A percentile compares a stretch with the other conserved stretches of the same genome.
Evolutionary conservation across 257 asterid species (phyloP).

Genomic region (Lithospermum erythrorhizon): DNA sequence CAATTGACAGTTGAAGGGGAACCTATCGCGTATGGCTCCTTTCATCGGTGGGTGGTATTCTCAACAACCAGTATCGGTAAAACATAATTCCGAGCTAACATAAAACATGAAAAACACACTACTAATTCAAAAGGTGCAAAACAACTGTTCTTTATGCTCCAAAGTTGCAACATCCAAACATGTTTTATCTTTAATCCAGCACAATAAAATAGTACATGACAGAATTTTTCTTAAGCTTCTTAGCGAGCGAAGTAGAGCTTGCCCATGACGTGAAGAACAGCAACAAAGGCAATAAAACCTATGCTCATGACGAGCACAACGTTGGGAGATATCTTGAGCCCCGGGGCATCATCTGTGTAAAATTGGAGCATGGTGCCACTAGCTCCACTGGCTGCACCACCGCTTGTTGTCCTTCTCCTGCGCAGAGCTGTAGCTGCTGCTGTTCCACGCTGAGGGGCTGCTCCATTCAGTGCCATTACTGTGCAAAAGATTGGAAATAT

Average conservation of each 20-base stretch:
- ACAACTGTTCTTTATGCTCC: too few relatives aligned
- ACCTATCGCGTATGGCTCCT: too few relatives aligned
- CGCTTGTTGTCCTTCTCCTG: slow-evolving; percentile 38
- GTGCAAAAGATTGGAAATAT: not conserved
- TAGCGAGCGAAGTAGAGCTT: slow-evolving; percentile 54
- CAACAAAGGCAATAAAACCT: slow-evolving; percentile 59
- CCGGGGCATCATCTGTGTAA: slow-evolving; percentile 67
- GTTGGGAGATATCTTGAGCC: slow-evolving; percentile 56
- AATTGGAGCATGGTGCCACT: slow-evolving; percentile 67
- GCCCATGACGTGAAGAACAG: slow-evolving; percentile 57
- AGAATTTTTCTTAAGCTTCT: slow-evolving; percentile 20
- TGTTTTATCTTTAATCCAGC: not conserved
- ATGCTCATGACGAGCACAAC: slow-evolving; percentile 65
- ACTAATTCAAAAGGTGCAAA: too few relatives aligned
- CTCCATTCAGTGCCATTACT: slow-evolving; percentile 60
- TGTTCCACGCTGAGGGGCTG: slow-evolving; percentile 53
- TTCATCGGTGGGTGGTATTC: too few relatives aligned
- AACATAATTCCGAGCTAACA: too few relatives aligned
- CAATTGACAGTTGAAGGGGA: too few relatives aligned
- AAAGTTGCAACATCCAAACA: not conserved
- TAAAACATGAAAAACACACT: too few relatives aligned
- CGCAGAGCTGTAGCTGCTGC: slow-evolving; percentile 69
- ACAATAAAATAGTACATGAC: not conserved
- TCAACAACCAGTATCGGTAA: too few relatives aligned
- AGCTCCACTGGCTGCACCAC: slow-evolving; percentile 47